These are phyloP conservation scores for Tremella mesenterica DNA, from an alignment of 768 basidiomycete genomes.

Conservation along the genomic window DNA sequence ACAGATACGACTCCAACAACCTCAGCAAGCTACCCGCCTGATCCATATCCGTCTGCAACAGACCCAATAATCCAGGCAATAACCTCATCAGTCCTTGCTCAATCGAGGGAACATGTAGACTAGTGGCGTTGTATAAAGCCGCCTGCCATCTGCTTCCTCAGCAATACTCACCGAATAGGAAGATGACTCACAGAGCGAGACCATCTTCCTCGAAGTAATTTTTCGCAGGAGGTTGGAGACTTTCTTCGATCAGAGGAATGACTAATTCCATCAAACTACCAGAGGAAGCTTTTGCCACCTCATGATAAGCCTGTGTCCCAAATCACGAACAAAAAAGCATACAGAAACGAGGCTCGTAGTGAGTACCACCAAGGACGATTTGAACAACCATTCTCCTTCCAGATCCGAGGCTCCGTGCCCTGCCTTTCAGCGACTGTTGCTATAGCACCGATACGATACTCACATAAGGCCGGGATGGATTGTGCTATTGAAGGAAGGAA, in stretches of 20 bases:
- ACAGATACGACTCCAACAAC: constrained; percentile 39
- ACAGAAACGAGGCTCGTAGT: constrained; percentile 37
- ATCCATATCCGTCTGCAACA: constrained; percentile 38
- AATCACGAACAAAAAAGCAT: constrained; percentile 5
- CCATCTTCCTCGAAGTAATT: constrained; percentile 44
- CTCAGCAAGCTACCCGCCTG: constrained; percentile 20
- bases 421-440: constrained; percentile 1
- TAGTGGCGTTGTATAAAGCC: constrained; percentile 32
- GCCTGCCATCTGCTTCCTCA: constrained; percentile 36
- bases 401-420: constrained; percentile 37
- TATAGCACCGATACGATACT: constrained; percentile 3
- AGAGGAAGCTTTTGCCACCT: constrained; percentile 34
- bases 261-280: constrained; percentile 37
- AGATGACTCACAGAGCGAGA: constrained; percentile 25
- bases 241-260: constrained; percentile 43
- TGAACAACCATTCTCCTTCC: constrained; percentile 45
- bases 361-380: constrained; percentile 39
- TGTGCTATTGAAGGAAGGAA: constrained; percentile 30
- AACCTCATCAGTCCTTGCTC: constrained; percentile 34
- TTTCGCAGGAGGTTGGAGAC: constrained; percentile 38
- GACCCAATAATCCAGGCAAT: constrained; percentile 30
- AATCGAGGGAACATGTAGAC: constrained; percentile 25
- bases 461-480: constrained; percentile 39
- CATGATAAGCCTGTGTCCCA: too few relatives aligned
- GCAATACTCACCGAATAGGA: neutral